Evolutionary conservation across 371 early-diverging fungal genomes (phyloP).

Genomic region (Mucor sp.): DNA sequence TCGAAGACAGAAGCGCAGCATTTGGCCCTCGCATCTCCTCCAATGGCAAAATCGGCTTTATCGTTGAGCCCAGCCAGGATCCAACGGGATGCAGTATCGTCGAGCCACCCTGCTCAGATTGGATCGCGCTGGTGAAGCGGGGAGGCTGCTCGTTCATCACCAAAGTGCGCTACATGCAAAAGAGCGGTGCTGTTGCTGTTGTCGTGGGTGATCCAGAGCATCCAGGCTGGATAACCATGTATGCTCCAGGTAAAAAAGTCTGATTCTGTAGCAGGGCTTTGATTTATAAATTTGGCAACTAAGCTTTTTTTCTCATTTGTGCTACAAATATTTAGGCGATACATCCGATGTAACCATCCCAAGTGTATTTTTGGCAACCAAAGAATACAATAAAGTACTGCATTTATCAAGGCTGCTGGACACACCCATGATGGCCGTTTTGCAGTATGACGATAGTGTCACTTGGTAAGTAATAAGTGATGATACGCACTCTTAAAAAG

Average conservation of each 20-base stretch:
- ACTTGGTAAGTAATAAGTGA: conserved; percentile 13
- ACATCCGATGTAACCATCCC: conserved; percentile 76
- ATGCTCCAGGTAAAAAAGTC: conserved; percentile 63
- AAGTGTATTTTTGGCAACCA: conserved; percentile 71
- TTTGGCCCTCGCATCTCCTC: conserved; percentile 63
- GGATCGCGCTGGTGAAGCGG: conserved; percentile 83
- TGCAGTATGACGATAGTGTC: conserved; percentile 15
- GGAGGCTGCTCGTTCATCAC: conserved; percentile 86
- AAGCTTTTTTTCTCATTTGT: background rate
- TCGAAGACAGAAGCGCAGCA: conserved; percentile 56
- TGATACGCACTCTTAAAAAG: background rate
- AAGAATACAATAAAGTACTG: conserved; percentile 58
- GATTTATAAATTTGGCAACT: background rate
- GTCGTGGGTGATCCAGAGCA: conserved; percentile 81
- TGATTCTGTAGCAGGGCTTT: background rate
- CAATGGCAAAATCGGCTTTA: conserved; percentile 50
- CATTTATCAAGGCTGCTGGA: conserved; percentile 40
- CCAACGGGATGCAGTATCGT: conserved; percentile 37
- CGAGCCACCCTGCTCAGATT: conserved; percentile 45
- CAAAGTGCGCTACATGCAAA: conserved; percentile 88
- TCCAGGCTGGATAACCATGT: conserved; percentile 82
- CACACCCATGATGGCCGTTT: conserved; percentile 42
- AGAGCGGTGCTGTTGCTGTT: conserved; percentile 83
- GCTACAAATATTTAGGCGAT: conserved; percentile 49
- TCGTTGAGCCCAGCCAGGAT: conserved; percentile 39